These are phyloP conservation scores for Lyophyllum atratum DNA, from an alignment of 768 basidiomycete species.

Conservation along the genomic window DNA sequence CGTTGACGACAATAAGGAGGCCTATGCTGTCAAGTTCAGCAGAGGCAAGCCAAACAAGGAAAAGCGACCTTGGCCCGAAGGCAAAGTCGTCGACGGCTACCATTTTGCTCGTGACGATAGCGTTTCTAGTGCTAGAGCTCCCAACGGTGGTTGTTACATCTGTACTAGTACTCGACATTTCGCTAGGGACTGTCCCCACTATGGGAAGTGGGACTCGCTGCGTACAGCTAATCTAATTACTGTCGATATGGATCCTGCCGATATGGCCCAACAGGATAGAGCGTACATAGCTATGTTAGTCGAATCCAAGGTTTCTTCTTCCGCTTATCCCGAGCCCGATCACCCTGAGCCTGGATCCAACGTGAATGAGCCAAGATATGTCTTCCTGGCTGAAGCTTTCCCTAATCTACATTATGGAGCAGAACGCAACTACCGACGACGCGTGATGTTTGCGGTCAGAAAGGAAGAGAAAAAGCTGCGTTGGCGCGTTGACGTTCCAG, in stretches of 20 bases:
- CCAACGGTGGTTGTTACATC: slow-evolving; percentile 16
- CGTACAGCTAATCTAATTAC: slow-evolving; percentile 1
- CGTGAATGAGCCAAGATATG: not conserved
- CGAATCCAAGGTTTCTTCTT: slow-evolving; percentile 9
- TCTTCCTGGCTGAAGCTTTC: not conserved
- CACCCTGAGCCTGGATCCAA: not conserved
- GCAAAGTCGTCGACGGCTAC: slow-evolving; percentile 6
- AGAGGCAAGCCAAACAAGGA: no score
- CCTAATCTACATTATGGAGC: not conserved
- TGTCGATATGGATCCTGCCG: not conserved
- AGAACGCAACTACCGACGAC: not conserved
- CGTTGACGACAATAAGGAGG: no score
- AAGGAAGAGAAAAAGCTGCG: not conserved
- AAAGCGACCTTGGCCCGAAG: no score
- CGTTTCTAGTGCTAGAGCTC: not conserved
- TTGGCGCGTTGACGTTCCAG: not conserved
- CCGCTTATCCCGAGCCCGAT: slow-evolving; percentile 3
- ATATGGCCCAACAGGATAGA: not conserved
- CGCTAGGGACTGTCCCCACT: slow-evolving; percentile 21
- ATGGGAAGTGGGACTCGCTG: slow-evolving; percentile 11
- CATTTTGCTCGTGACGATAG: not conserved
- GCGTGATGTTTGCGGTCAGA: not conserved
- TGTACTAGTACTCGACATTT: slow-evolving; percentile 24
- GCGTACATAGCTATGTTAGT: slow-evolving; percentile 18
- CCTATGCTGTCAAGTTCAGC: no score